Conservation (phyloP, 345 rosid genomes). For the Dipteronia sinensis region DNA sequence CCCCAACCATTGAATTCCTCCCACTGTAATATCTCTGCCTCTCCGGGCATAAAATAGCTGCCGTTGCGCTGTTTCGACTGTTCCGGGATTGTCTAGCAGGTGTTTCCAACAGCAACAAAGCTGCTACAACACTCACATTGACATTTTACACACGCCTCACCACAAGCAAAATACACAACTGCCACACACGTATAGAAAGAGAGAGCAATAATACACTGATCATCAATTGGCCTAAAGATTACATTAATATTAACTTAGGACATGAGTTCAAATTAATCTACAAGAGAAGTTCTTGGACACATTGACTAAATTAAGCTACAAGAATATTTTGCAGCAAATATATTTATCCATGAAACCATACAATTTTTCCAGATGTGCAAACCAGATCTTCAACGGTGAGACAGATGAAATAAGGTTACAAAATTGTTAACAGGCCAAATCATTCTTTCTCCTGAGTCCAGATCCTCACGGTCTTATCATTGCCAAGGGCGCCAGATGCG, state of each 20-base stretch:
- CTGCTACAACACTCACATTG: neutral
- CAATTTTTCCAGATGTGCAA: neutral
- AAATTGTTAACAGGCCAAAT: neutral
- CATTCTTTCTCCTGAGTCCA: conserved; percentile 69
- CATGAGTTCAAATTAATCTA: conserved; percentile 5
- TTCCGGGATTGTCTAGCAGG: neutral
- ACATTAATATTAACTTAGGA: neutral
- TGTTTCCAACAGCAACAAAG: neutral
- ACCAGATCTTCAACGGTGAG: neutral
- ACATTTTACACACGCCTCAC: neutral
- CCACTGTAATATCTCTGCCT: neutral
- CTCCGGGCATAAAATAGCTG: neutral
- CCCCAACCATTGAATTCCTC: conserved; percentile 4
- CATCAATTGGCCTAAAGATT: neutral
- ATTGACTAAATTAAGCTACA: conserved; percentile 1
- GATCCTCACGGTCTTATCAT: conserved; percentile 73
- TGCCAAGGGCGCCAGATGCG: conserved; percentile 81
- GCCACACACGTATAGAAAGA: neutral
- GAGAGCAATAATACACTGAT: neutral
- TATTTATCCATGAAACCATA: neutral
- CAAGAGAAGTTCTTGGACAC: neutral
- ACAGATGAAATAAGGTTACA: neutral
- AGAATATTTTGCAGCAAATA: neutral
- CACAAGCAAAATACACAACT: neutral
- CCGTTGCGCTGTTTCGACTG: too few species aligned